Evolutionary conservation across 2,329 filamentous ascomycete species (phyloP).

Genomic region (Cercospora zeae-maydis): DNA sequence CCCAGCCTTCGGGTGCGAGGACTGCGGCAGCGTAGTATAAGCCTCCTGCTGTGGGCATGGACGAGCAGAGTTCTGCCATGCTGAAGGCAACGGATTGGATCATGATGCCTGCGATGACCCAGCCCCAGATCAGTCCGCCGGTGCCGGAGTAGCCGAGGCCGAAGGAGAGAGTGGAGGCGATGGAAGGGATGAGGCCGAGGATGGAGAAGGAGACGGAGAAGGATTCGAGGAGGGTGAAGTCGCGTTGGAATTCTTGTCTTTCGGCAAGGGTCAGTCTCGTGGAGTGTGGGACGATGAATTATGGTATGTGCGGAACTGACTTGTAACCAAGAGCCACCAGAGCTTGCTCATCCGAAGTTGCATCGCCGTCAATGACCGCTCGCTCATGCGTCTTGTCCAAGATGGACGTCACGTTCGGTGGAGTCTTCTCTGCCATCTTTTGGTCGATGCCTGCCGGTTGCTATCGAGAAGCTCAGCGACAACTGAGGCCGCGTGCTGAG

Average conservation of each 20-base stretch:
- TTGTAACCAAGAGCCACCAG: conserved; percentile 26
- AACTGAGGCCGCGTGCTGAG: not conserved
- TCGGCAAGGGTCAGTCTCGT: not conserved
- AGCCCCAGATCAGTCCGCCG: conserved; percentile 33
- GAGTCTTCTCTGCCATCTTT: not conserved
- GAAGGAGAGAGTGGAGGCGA: conserved; percentile 39
- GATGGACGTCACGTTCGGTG: conserved; percentile 19
- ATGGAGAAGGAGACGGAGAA: conserved; percentile 39
- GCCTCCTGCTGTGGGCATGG: conserved; percentile 42
- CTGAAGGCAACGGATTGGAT: conserved; percentile 37
- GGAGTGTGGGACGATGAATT: not conserved
- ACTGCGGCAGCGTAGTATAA: conserved; percentile 37
- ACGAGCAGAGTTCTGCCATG: conserved; percentile 38
- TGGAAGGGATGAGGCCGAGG: conserved; percentile 39
- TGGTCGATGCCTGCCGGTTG: not conserved
- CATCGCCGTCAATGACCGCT: conserved; percentile 20
- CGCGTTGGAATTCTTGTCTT: conserved; percentile 26
- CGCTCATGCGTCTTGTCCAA: conserved; percentile 20
- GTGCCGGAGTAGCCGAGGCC: conserved; percentile 34
- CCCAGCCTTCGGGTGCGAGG: conserved; percentile 36
- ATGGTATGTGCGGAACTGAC: not conserved
- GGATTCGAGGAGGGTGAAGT: conserved; percentile 35
- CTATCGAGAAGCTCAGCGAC: not conserved
- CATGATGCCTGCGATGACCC: conserved; percentile 34
- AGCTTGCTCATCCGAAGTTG: conserved; percentile 21